Evolutionary conservation across 441 rosid genomes (phyloP), one percentile per base, ranked within the genome.

Genomic region (Bruguiera hainesii): DNA sequence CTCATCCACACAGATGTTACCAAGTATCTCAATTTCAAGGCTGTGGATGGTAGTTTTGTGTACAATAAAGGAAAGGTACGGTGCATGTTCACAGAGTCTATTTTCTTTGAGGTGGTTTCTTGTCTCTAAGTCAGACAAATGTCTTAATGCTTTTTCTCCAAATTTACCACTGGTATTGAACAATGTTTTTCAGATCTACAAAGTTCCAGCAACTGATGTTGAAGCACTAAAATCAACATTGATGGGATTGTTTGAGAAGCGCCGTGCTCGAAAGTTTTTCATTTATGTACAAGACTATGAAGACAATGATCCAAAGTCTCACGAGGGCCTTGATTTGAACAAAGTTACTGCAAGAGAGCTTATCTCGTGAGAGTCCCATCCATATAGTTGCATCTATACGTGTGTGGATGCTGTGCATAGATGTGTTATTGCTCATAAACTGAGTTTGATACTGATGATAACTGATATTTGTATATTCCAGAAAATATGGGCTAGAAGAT

Each of bases 1-100:
- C 89, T 93, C 64, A 93, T 93, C 61, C 97, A 89, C 70, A 93
- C 90, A 0, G 86, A 90, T 80, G 97, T 93, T 62, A 90, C 96
- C 15, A 90, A 89, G 81, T 90, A 90, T 74, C 83, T 93, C 52
- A 83, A 76, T 79, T 93, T 93, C 74, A 90, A 93, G 79, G 98
- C 96, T 56, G 98, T 90, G 13, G 97, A 90, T 83, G 98, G 97
- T 6, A 85, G 98, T 76, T 90, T 66, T 69, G 98, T 93, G 72
- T 93, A 67, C 65, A 91, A 81, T 67, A 89, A 93, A 79, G 96
- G 94, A 51, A 93, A 93, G 92, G 98, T 90, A 76, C 20, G 35
- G 39, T 23, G 26, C 25, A 56, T 60, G 65, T 57, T 21, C 10
- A 46, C 5, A 37, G 16, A 28, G 11, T 55, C 16, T 20, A 15